Percentiles rank a stretch among this genome's conserved stretches.
Conservation (phyloP, 2,329 filamentous ascomycete genomes). For the Cordyceps farinosa region DNA sequence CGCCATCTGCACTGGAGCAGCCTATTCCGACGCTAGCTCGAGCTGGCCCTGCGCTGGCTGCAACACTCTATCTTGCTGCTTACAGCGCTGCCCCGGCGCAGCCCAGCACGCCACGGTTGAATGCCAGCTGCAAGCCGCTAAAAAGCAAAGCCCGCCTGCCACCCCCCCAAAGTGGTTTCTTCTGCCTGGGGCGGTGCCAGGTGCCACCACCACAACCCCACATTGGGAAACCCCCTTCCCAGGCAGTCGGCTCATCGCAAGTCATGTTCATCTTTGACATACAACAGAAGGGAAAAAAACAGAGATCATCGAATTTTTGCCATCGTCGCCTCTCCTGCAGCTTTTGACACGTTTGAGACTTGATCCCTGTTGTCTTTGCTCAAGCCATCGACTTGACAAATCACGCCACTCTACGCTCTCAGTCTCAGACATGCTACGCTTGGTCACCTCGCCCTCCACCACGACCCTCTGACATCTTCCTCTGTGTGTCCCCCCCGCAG, state of each 20-base stretch:
- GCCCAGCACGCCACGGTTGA: no score
- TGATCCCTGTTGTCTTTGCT: background rate
- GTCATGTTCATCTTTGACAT: background rate
- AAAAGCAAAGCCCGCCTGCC: no score
- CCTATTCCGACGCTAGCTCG: background rate
- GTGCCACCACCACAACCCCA: slow-evolving; percentile 4
- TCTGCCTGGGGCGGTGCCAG: background rate
- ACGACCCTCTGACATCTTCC: slow-evolving; percentile 2
- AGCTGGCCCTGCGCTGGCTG: background rate
- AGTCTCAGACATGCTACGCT: background rate
- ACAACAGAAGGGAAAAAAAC: background rate
- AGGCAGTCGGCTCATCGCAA: background rate
- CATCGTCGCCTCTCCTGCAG: background rate
- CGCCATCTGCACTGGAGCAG: background rate
- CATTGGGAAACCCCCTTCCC: background rate
- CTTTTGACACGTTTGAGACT: background rate
- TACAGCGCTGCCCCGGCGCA: background rate
- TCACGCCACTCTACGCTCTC: background rate
- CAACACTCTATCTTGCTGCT: slow-evolving; percentile 4
- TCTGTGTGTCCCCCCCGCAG: slow-evolving; percentile 4
- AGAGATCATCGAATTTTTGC: background rate
- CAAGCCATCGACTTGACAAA: background rate
- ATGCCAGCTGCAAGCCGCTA: no score
- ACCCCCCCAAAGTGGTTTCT: background rate
- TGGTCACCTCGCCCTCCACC: background rate